Conservation (phyloP, 192 early-diverging fungal genomes). For the Haplosporangium gracile region DNA sequence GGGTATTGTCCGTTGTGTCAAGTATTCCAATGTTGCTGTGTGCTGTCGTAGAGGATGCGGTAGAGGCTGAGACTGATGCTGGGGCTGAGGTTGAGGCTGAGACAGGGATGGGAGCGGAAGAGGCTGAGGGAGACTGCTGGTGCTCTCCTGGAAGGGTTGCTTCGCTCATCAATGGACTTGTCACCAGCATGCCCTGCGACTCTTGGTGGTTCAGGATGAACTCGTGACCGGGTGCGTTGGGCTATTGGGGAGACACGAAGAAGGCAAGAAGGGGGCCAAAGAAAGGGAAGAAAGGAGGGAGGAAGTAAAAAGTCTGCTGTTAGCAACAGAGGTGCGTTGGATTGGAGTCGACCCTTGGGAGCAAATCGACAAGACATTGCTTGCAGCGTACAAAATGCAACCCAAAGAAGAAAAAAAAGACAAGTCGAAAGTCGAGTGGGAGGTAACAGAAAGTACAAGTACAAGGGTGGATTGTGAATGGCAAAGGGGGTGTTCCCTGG, state of each 20-base stretch:
- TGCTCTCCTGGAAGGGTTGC: constrained; percentile 36
- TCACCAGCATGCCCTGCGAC: constrained; percentile 36
- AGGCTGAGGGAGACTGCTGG: constrained; percentile 9
- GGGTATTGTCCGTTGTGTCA: constrained; percentile 25
- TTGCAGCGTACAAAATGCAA: neutral
- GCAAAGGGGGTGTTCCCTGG: constrained; percentile 1
- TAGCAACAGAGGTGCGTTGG: neutral
- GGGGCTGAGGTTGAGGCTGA: neutral
- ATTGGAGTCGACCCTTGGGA: neutral
- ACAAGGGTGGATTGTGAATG: neutral
- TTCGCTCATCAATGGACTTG: constrained; percentile 49
- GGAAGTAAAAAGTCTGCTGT: neutral
- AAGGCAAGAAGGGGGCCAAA: no score
- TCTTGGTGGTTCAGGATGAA: constrained; percentile 40
- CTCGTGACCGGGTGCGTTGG: constrained; percentile 20
- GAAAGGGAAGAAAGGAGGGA: neutral
- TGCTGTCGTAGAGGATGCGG: neutral
- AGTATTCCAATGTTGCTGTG: constrained; percentile 4
- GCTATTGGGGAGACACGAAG: constrained; percentile 13
- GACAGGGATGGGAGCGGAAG: neutral
- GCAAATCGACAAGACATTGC: neutral
- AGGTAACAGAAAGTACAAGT: neutral
- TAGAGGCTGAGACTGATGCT: constrained; percentile 15
- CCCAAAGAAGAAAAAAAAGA: neutral
- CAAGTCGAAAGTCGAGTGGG: neutral